Percentiles rank a stretch among this genome's conserved stretches.
These are phyloP conservation scores for Pleurostoma richardsiae DNA, from an alignment of 2,329 filamentous ascomycete species.

Conservation along the genomic window DNA sequence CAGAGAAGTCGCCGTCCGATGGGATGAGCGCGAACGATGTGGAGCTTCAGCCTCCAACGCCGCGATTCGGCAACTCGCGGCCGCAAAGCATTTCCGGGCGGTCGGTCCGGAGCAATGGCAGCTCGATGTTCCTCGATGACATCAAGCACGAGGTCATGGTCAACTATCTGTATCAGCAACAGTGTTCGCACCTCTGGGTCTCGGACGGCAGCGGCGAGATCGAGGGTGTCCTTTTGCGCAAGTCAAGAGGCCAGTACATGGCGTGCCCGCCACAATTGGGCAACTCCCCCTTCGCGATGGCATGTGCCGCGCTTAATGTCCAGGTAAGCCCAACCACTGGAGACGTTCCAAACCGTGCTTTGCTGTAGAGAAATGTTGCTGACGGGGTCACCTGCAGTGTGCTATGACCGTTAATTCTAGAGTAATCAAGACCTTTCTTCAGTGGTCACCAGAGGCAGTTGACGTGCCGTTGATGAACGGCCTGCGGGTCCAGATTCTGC, in stretches of 20 bases:
- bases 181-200: conserved; percentile 71
- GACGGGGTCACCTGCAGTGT: conserved; percentile 39
- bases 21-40: conserved; percentile 30
- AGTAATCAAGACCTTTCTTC: conserved; percentile 72
- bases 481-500: conserved; percentile 70
- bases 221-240: conserved; percentile 70
- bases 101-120: conserved; percentile 31
- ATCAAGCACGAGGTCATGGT: conserved; percentile 82
- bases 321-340: conserved; percentile 41
- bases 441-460: conserved; percentile 66
- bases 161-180: conserved; percentile 76
- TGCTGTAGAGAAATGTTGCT: not conserved
- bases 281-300: conserved; percentile 57
- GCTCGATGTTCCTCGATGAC: conserved; percentile 59
- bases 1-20: conserved; percentile 29
- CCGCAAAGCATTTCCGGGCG: conserved; percentile 47
- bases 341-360: not conserved
- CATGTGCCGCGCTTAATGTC: conserved; percentile 66
- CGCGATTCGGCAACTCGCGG: conserved; percentile 40
- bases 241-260: conserved; percentile 64
- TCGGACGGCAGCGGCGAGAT: conserved; percentile 61
- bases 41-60: conserved; percentile 43
- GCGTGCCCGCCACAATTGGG: conserved; percentile 64
- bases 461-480: conserved; percentile 74
- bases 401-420: conserved; percentile 78